Evolutionary conservation across 768 basidiomycete species (phyloP), one percentile per base, ranked within the genome.

Genomic region (Tremella mesenterica): DNA sequence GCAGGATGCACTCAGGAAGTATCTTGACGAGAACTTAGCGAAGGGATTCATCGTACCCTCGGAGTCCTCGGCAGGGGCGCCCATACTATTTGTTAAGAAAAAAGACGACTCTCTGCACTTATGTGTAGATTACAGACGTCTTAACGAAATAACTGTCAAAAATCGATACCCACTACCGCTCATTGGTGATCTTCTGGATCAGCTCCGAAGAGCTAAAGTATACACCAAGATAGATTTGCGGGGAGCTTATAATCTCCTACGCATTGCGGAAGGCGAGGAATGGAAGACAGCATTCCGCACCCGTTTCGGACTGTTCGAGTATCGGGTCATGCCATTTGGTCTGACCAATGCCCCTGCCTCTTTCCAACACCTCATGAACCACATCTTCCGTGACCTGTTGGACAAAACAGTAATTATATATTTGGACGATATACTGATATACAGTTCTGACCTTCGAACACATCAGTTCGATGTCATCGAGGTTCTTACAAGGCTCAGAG

Each of bases 51-150:
- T 54, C 14, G 4, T 13, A 10, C 48, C 34, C 6, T 49, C 53
- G 25, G 20, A 44, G 1, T 55, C 53, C 13, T 47, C 60, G 20
- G 20, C 38, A 3, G 54, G 34, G 31, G 36, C 53, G 2, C 59
- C 70, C 0, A 58, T 73, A 39, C 65, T 74, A 57, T 75, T 76
- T 28, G 54, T 75, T 5, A 67, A 68, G 20, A 76, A 76, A 61
- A 74, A 76, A 54, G 75, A 75, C 51, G 70, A 73, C 1, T 43
- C 46, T 0, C 54, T 76, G 1, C 50, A 63, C 0, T 64, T 64
- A 0, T 63, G 74, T 3, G 49, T 30, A 14, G 58, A 59, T 27
- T 59, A 53, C 23, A 43, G 51, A 5, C 10, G 30, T 2, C 25
- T 58, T 1, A 51, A 53, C 36, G 31, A 16, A 18, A 45, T 18